phyloP scores from a whole-genome alignment of 805 yeast genomes.

The Isabelozyma gotoi region DNA sequence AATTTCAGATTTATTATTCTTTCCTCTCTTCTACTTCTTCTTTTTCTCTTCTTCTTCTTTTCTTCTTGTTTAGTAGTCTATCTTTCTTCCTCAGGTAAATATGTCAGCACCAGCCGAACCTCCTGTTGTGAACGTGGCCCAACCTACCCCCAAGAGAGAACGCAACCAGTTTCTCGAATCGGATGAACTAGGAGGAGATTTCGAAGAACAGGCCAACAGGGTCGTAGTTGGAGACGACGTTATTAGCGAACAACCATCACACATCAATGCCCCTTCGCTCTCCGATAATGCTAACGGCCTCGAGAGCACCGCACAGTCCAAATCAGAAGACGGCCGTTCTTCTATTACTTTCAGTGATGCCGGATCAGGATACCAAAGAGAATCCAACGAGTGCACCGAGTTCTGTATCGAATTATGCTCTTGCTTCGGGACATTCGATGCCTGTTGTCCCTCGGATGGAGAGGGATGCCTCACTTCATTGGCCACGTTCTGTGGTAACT shows the following conservation, averaged over 20 bases:
- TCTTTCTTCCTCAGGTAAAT: neutral
- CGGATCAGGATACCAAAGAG: conserved; percentile 38
- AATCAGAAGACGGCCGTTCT: conserved; percentile 9
- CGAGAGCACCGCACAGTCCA: neutral
- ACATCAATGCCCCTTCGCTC: neutral
- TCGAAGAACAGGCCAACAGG: neutral
- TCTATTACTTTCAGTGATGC: conserved; percentile 21
- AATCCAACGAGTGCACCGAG: conserved; percentile 41
- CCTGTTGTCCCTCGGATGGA: conserved; percentile 41
- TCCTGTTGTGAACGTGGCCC: conserved; percentile 8
- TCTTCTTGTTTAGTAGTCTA: conserved; percentile 1
- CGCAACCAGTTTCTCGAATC: conserved; percentile 6
- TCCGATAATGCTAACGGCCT: neutral
- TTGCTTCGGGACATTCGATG: conserved; percentile 41
- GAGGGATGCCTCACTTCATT: conserved; percentile 39
- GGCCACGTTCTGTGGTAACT: conserved; percentile 37
- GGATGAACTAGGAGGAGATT: neutral
- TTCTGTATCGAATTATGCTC: conserved; percentile 36
- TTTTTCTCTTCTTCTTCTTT: neutral
- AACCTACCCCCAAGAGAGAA: conserved; percentile 12
- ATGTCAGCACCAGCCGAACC: neutral
- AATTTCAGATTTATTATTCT: neutral
- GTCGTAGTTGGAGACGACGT: conserved; percentile 4
- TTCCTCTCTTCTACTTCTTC: neutral
- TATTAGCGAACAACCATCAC: conserved; percentile 12